Evolutionary conservation across 805 yeast genomes (phyloP), one percentile per base, ranked within the genome.

Genomic region (Metschnikowia picachoensis): DNA sequence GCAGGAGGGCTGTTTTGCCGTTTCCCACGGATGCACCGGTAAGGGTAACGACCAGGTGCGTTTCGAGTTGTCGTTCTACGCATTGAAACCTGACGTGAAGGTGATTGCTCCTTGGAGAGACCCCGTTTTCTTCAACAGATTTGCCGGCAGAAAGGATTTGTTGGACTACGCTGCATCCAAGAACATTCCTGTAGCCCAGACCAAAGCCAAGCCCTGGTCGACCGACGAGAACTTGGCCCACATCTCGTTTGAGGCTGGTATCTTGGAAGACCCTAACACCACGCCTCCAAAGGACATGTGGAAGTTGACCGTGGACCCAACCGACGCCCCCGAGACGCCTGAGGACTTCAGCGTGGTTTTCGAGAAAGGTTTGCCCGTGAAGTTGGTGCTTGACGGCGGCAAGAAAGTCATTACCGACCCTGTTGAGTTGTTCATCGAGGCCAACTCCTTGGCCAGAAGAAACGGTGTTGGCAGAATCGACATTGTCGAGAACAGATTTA

Each of bases 261-360:
- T 94, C 59, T 82, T 94, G 64, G 99, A 94, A 76, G 96, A 94
- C 74, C 99, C 99, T 65, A 87, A 94, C 70, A 83, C 92, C 60
- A 94, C 99, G 43, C 99, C 99, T 55, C 99, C 99, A 73, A 92
- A 91, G 77, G 99, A 94, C 70, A 94, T 94, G 99, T 94, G 99
- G 99, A 94, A 94, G 76, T 82, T 94, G 67, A 94, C 97, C 36
- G 88, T 86, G 50, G 99, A 92, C 72, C 98, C 99, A 61, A 66
- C 74, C 35, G 97, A 92, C 64, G 98, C 99, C 47, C 99, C 99
- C 62, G 83, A 87, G 52, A 74, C 74, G 41, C 98, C 98, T 61
- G 97, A 94, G 77, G 85, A 85, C 66, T 83, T 94, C 70, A 72
- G 86, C 17, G 82, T 94, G 51, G 82, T 77, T 49, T 94, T 90